These are phyloP conservation scores for Penicillium italicum DNA, from an alignment of 2,329 filamentous ascomycete genomes.

Conservation along the genomic window DNA sequence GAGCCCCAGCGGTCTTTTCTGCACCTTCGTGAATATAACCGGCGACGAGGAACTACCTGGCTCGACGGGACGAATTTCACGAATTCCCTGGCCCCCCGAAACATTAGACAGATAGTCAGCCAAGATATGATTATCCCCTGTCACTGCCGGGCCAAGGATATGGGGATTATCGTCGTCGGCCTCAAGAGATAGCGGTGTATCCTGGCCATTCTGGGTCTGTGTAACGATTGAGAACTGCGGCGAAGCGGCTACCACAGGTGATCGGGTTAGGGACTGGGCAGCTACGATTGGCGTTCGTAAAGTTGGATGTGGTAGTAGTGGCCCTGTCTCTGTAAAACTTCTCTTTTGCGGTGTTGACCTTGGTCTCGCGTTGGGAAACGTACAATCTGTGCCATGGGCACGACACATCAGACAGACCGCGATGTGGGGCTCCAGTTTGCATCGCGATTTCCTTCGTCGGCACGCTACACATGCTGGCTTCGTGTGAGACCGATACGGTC, in stretches of 20 bases:
- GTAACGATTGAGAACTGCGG: background rate
- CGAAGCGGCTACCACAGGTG: background rate
- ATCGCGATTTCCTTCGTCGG: constrained; percentile 16
- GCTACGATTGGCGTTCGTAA: background rate
- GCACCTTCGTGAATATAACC: constrained; percentile 20
- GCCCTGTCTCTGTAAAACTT: background rate
- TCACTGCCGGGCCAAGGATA: constrained; percentile 14
- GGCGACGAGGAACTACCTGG: constrained; percentile 17
- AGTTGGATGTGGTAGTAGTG: background rate
- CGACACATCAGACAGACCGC: constrained; percentile 16
- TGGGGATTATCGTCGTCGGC: constrained; percentile 16
- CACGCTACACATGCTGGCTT: constrained; percentile 16
- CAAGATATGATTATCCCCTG: constrained; percentile 50
- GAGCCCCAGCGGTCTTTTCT: constrained; percentile 10
- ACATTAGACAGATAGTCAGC: constrained; percentile 49
- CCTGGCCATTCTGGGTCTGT: background rate
- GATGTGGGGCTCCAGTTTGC: constrained; percentile 6
- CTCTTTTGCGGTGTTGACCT: background rate
- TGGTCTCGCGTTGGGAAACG: constrained; percentile 6
- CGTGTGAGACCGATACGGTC: constrained; percentile 18
- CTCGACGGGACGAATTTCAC: constrained; percentile 20
- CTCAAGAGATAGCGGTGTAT: constrained; percentile 6
- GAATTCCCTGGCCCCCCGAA: constrained; percentile 15
- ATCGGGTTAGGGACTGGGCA: background rate
- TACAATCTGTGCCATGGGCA: constrained; percentile 15